These are phyloP conservation scores for Trametes cingulata DNA, from an alignment of 768 basidiomycete genomes.

Conservation along the genomic window DNA sequence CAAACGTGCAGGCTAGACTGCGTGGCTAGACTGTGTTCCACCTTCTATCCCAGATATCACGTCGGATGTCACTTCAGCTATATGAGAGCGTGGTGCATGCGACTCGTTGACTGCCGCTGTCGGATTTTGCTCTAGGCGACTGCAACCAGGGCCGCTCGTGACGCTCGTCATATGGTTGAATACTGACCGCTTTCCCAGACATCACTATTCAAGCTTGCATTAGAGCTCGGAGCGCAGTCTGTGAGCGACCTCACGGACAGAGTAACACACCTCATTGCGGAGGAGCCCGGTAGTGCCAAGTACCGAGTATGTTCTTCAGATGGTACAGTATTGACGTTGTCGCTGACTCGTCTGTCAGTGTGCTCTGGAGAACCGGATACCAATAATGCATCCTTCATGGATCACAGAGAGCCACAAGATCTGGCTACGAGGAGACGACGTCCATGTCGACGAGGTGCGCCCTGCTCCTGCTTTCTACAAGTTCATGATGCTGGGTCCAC, in stretches of 20 bases:
- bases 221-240: constrained; percentile 76
- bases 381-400: constrained; percentile 80
- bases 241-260: constrained; percentile 76
- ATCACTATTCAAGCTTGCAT: constrained; percentile 70
- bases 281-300: constrained; percentile 80
- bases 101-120: too few relatives aligned
- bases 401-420: constrained; percentile 65
- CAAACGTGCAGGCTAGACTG: too few relatives aligned
- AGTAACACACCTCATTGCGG: constrained; percentile 87
- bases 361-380: constrained; percentile 77
- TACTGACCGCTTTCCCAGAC: constrained; percentile 42
- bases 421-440: constrained; percentile 82
- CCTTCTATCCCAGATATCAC: too few relatives aligned
- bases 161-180: not conserved
- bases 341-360: constrained; percentile 51
- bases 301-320: constrained; percentile 53
- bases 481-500: not conserved
- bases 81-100: too few relatives aligned
- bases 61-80: too few relatives aligned
- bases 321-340: not conserved
- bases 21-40: too few relatives aligned
- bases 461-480: not conserved
- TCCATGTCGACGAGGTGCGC: constrained; percentile 64
- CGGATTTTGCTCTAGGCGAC: too few relatives aligned
- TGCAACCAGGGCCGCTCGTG: not conserved